Percentiles rank a stretch among this genome's conserved stretches.
These are phyloP conservation scores for Delitschia confertaspora DNA, from an alignment of 495 filamentous ascomycete species.

Conservation along the genomic window DNA sequence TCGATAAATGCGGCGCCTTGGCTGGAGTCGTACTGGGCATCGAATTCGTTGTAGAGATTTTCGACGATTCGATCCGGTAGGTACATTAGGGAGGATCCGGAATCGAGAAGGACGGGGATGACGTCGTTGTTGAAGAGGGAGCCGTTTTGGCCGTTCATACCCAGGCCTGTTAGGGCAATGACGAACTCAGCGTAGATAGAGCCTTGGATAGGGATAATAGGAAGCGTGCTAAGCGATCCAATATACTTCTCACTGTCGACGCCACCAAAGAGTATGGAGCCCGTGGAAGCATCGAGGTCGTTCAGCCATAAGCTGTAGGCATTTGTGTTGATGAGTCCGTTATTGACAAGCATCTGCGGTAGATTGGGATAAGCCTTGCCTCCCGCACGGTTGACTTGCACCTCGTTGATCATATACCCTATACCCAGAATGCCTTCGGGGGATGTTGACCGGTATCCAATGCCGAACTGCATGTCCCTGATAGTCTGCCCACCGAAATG, in stretches of 20 bases:
- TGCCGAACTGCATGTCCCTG: conserved; percentile 68
- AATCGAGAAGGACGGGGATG: conserved; percentile 70
- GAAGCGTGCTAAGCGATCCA: conserved; percentile 64
- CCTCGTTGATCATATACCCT: conserved; percentile 79
- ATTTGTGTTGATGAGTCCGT: conserved; percentile 63
- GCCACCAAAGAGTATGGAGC: conserved; percentile 85
- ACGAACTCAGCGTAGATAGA: conserved; percentile 61
- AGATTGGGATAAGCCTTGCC: conserved; percentile 65
- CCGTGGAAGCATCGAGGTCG: conserved; percentile 58
- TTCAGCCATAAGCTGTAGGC: conserved; percentile 89
- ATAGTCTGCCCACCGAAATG: conserved; percentile 55
- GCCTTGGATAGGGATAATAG: conserved; percentile 42
- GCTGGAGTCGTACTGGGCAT: conserved; percentile 52
- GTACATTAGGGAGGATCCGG: conserved; percentile 84
- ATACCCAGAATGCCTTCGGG: conserved; percentile 80
- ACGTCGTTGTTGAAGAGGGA: conserved; percentile 41
- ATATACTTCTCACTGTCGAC: conserved; percentile 73
- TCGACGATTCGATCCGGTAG: conserved; percentile 62
- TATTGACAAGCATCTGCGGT: conserved; percentile 60
- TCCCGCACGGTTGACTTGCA: conserved; percentile 55
- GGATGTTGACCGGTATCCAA: conserved; percentile 68
- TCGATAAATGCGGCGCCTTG: conserved; percentile 59
- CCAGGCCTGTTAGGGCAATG: conserved; percentile 65
- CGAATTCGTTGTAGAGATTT: conserved; percentile 54
- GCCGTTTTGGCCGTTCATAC: conserved; percentile 42